These are phyloP conservation scores for Tilletiopsis washingtonensis DNA, from an alignment of 1,284 basidiomycete species.

Conservation along the genomic window DNA sequence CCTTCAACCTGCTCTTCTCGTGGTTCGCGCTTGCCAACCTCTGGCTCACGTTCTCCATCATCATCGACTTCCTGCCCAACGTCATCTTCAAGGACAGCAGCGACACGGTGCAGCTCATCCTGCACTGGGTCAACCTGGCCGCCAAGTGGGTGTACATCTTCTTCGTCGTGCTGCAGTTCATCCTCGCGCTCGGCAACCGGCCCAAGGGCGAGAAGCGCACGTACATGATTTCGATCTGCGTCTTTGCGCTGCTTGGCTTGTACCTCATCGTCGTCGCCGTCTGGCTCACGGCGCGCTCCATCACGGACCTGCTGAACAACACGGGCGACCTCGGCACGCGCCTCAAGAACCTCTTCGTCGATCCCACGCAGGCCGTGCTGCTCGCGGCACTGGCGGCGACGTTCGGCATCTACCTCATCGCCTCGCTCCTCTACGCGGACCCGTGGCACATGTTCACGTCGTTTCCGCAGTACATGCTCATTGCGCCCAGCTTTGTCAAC, in stretches of 20 bases:
- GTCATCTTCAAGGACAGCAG: slow-evolving; percentile 64
- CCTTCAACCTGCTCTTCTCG: slow-evolving; percentile 79
- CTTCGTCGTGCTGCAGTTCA: slow-evolving; percentile 77
- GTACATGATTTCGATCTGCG: slow-evolving; percentile 73
- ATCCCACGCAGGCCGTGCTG: slow-evolving; percentile 32
- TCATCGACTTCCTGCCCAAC: slow-evolving; percentile 75
- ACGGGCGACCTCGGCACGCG: slow-evolving; percentile 6
- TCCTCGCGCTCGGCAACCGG: slow-evolving; percentile 81
- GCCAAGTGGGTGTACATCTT: slow-evolving; percentile 82
- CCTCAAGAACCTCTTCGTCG: slow-evolving; percentile 25
- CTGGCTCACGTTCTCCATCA: slow-evolving; percentile 92
- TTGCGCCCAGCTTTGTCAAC: slow-evolving; percentile 87
- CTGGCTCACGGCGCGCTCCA: slow-evolving; percentile 37
- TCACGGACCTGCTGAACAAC: slow-evolving; percentile 10
- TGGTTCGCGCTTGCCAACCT: slow-evolving; percentile 89
- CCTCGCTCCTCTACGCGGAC: slow-evolving; percentile 87
- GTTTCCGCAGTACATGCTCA: slow-evolving; percentile 74
- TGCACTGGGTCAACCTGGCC: slow-evolving; percentile 66
- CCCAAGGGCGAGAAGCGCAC: slow-evolving; percentile 81
- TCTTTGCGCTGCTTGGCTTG: slow-evolving; percentile 46
- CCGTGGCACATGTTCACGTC: slow-evolving; percentile 97
- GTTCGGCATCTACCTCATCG: slow-evolving; percentile 54
- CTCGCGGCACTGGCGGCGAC: slow-evolving; percentile 43
- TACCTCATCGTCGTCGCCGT: slow-evolving; percentile 43
- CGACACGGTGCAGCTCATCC: slow-evolving; percentile 60